Conservation (phyloP, 2,329 filamentous ascomycete genomes). For the Ceratocystis colombiana region DNA sequence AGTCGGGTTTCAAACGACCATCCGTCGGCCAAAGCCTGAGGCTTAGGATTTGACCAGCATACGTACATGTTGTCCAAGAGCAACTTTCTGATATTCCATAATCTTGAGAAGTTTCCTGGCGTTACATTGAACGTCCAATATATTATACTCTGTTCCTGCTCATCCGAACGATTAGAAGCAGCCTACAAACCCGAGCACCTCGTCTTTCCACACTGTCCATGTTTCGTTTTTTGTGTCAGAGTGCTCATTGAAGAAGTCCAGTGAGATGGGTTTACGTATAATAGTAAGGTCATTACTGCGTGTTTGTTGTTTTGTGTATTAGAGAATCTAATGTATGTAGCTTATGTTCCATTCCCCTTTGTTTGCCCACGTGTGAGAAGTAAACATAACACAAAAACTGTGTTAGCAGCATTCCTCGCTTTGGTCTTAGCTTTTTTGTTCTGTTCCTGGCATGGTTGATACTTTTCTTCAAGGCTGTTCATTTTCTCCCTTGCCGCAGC, state of each 20-base stretch:
- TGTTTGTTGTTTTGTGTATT: not conserved
- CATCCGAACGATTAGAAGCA: not conserved
- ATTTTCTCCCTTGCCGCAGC: not conserved
- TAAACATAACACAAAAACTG: not conserved
- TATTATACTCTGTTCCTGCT: not conserved
- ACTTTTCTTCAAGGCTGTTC: not conserved
- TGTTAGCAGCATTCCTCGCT: conserved; percentile 10
- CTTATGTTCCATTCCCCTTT: conserved; percentile 6
- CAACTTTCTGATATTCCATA: not conserved
- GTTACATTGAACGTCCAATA: not conserved
- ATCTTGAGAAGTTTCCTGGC: not conserved
- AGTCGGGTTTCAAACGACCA: not conserved
- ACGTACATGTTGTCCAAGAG: not conserved
- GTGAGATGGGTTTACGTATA: no score
- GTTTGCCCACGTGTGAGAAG: conserved; percentile 9
- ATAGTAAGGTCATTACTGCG: not conserved
- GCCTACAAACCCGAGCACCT: conserved; percentile 11
- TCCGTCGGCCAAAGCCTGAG: not conserved
- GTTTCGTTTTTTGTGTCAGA: conserved; percentile 17
- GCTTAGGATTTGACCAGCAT: not conserved
- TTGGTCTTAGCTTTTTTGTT: not conserved
- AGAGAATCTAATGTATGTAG: not conserved
- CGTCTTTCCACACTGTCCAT: not conserved
- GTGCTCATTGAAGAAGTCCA: not conserved
- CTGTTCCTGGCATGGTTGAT: conserved; percentile 8